Evolutionary conservation across 768 basidiomycete species (phyloP), one percentile per base, ranked within the genome.

Genomic region (Boletus pseudopeckii): DNA sequence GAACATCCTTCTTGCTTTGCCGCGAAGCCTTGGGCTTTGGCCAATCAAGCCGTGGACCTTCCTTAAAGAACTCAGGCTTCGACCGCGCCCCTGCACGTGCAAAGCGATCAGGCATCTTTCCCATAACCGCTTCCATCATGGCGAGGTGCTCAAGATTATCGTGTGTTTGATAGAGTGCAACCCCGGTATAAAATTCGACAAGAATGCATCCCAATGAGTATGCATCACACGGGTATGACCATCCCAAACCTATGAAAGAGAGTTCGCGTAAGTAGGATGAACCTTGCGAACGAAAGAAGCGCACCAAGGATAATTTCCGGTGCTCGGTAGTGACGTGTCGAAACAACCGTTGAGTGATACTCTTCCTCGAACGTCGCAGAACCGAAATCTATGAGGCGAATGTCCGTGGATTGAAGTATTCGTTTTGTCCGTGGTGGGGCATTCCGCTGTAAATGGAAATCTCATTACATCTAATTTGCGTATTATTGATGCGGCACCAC

Each of bases 101-200:
- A 66, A 96, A 92, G 6, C 86, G 84, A 47, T 89, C 85, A 0
- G 95, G 92, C 88, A 98, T 95, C 75, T 90, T 91, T 54, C 96
- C 96, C 90, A 98, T 98, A 37, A 98, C 97, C 70, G 90, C 87
- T 70, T 98, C 95, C 97, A 99, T 99, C 97, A 99, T 99, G 38
- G 96, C 97, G 14, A 99, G 83, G 72, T 99, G 97, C 70, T 99
- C 97, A 9, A 98, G 81, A 69, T 99, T 98, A 73, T 98, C 96
- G 65, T 98, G 97, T 1, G 97, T 98, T 72, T 99, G 97, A 74
- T 97, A 99, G n/a, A 99, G 81, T 8, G 97, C 97, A 33, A 93
- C 84, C 26, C 97, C 97, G 17, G 97, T 99, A 75, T 85, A 96
- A 70, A 99, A 98, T 71, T 99, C 97, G 53, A 99, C 95, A 24